phyloP scores from a whole-genome alignment of 768 basidiomycete genomes.

The Rhodosporidiobolus odoratus region DNA sequence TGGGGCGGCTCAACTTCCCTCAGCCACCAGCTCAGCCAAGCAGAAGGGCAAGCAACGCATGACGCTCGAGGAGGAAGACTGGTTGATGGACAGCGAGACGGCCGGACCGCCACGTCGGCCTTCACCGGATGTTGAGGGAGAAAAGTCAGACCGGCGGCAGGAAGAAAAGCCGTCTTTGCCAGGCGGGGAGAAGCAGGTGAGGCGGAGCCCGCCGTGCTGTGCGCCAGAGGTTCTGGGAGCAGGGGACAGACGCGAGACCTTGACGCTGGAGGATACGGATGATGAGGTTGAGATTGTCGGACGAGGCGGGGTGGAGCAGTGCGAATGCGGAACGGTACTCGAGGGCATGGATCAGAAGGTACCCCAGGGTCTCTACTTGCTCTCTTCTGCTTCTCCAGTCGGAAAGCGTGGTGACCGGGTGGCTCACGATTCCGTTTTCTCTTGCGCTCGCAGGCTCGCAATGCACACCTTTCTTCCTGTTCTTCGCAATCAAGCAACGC shows the following conservation, averaged over 20 bases:
- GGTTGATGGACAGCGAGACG: background rate
- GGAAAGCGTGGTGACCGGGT: background rate
- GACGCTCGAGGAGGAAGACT: slow-evolving; percentile 28
- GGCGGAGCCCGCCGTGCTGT: background rate
- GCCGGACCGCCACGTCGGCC: too few relatives aligned
- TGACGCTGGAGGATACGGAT: slow-evolving; percentile 11
- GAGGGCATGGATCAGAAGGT: background rate
- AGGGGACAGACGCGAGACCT: too few relatives aligned
- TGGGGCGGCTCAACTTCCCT: too few relatives aligned
- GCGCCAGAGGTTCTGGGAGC: too few relatives aligned
- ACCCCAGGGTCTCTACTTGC: too few relatives aligned
- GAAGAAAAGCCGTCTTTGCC: background rate
- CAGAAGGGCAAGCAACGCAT: slow-evolving; percentile 12
- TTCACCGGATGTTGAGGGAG: too few relatives aligned
- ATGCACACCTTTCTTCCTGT: slow-evolving; percentile 2
- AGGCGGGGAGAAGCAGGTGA: background rate
- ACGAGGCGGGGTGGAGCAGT: background rate
- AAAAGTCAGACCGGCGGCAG: background rate
- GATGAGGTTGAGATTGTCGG: slow-evolving; percentile 3
- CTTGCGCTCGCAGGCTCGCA: slow-evolving; percentile 6
- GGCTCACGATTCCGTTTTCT: background rate
- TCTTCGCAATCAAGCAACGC: background rate
- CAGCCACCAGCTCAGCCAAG: background rate
- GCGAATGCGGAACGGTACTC: background rate
- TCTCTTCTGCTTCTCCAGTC: background rate